A percentile compares a stretch with the other conserved stretches of the same genome.
Conservation (phyloP, 352 stramenopile genomes). For the Phytopythium boreale region DNA sequence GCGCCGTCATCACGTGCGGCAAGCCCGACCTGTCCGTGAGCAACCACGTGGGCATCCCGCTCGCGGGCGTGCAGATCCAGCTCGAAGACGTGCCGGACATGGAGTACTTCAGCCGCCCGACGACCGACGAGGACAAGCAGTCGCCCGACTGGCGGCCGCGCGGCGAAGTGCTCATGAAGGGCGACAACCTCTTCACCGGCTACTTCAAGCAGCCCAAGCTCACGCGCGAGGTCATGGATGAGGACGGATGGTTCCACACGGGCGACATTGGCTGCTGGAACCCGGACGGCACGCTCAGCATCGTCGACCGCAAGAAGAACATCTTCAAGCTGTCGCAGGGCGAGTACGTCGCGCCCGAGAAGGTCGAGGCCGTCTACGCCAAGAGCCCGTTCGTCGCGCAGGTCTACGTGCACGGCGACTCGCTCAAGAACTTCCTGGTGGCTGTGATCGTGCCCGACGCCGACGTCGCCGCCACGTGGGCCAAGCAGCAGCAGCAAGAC, state of each 20-base stretch:
- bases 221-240: conserved; percentile 84
- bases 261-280: conserved; percentile 94
- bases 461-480: conserved; percentile 47
- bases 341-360: conserved; percentile 95
- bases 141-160: conserved; percentile 18
- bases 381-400: conserved; percentile 90
- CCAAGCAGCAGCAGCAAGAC: conserved; percentile 16
- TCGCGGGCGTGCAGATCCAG: conserved; percentile 81
- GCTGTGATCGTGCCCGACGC: conserved; percentile 85
- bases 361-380: conserved; percentile 92
- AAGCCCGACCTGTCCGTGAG: conserved; percentile 31
- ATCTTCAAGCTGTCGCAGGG: conserved; percentile 91
- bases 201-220: conserved; percentile 93
- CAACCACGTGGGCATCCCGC: conserved; percentile 89
- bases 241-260: conserved; percentile 93
- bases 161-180: conserved; percentile 45
- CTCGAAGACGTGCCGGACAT: conserved; percentile 94
- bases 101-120: conserved; percentile 77
- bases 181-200: conserved; percentile 71
- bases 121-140: conserved; percentile 22
- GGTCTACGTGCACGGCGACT: conserved; percentile 94
- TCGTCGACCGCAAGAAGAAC: conserved; percentile 90
- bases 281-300: conserved; percentile 80
- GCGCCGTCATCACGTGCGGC: conserved; percentile 75
- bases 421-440: conserved; percentile 89